phyloP scores from a whole-genome alignment of 345 rosid species.

The Gossypium arboreum region DNA sequence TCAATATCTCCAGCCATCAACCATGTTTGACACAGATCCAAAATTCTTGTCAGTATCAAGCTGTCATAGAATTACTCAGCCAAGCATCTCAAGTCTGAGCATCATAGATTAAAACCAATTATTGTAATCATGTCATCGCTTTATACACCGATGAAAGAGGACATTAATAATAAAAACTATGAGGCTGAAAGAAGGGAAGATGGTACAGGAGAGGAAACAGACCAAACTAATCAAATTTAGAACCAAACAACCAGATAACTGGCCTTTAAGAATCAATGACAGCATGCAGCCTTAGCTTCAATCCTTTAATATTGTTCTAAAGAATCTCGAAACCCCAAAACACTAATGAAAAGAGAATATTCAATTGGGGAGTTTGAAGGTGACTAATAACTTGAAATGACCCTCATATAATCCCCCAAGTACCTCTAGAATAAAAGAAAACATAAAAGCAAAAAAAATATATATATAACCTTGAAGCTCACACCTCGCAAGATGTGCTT shows the following conservation, averaged over 20 bases:
- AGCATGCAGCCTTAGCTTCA: not conserved
- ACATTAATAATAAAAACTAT: not conserved
- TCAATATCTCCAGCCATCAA: not conserved
- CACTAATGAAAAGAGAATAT: not conserved
- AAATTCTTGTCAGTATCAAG: not conserved
- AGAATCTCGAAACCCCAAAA: not conserved
- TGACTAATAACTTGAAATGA: not conserved
- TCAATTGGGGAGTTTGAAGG: not conserved
- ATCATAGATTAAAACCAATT: not conserved
- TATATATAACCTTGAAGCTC: slow-evolving; percentile 81
- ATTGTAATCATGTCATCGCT: not conserved
- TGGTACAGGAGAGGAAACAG: not conserved
- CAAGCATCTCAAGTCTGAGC: not conserved
- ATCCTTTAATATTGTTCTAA: not conserved
- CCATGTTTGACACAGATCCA: not conserved
- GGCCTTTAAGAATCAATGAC: not conserved
- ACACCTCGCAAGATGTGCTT: slow-evolving; percentile 87
- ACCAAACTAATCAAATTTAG: not conserved
- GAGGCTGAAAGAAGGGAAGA: not conserved
- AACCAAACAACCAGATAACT: not conserved
- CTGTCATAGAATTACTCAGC: not conserved
- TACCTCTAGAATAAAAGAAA: not conserved
- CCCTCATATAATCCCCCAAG: not conserved
- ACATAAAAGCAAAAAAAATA: not conserved
- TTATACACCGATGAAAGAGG: not conserved